Evolutionary conservation across 345 rosid species (phyloP).

Genomic region (Salix suchowensis): DNA sequence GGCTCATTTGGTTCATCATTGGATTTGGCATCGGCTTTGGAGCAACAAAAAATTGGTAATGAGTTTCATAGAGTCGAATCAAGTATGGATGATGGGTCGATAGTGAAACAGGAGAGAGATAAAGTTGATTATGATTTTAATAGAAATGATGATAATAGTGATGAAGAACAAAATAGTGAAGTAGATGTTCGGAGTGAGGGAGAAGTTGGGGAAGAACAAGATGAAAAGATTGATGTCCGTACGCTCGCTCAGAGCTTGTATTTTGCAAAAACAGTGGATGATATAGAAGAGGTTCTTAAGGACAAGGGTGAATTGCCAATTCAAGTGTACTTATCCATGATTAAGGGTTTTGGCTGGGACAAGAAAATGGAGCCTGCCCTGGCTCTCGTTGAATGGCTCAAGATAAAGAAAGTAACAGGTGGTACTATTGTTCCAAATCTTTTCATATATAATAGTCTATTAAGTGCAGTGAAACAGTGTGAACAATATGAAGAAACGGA

Average conservation of each 20-base stretch:
- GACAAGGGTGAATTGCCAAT: constrained; percentile 60
- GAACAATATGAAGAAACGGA: constrained; percentile 40
- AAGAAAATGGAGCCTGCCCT: constrained; percentile 54
- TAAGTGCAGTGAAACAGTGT: constrained; percentile 67
- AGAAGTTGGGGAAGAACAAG: constrained; percentile 20
- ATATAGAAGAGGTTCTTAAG: constrained; percentile 68
- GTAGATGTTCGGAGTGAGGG: constrained; percentile 4
- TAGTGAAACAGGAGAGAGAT: constrained; percentile 13
- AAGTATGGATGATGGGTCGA: constrained; percentile 17
- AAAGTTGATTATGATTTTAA: constrained; percentile 16
- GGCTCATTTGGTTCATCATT: constrained; percentile 27
- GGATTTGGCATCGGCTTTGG: constrained; percentile 50
- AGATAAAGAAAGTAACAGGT: constrained; percentile 57
- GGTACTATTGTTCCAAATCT: constrained; percentile 56
- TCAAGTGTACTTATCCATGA: constrained; percentile 60
- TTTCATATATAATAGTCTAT: constrained; percentile 66
- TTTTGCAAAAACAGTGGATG: constrained; percentile 61
- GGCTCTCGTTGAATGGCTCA: constrained; percentile 81
- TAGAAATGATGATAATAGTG: constrained; percentile 15
- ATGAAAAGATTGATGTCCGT: constrained; percentile 50
- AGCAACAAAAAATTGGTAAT: constrained; percentile 47
- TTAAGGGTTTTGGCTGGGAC: constrained; percentile 67
- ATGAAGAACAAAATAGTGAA: constrained; percentile 10
- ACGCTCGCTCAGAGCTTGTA: constrained; percentile 49
- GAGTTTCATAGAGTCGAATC: constrained; percentile 32